A percentile compares a stretch with the other conserved stretches of the same genome.
phyloP scores from a whole-genome alignment of 1,139 yeast genomes.

The Nadsonia starkeyi-henricii region DNA sequence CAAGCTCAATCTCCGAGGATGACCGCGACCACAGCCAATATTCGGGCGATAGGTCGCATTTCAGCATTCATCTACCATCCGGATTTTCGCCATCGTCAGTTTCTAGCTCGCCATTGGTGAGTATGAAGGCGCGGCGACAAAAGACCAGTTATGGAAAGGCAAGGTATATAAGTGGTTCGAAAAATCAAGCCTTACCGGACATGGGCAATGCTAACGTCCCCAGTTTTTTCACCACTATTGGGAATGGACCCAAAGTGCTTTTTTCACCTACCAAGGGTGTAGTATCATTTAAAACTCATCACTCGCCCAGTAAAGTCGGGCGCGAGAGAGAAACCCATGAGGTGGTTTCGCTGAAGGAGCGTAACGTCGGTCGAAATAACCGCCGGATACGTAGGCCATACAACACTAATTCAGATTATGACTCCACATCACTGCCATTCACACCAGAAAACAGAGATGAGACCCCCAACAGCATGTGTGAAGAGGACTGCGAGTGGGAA shows the following conservation, averaged over 20 bases:
- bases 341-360: no score
- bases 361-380: no score
- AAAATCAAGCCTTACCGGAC: not conserved
- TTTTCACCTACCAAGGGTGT: not conserved
- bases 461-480: no score
- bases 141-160: not conserved
- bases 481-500: no score
- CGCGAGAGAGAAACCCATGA: no score
- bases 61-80: not conserved
- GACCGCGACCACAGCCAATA: not conserved
- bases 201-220: not conserved
- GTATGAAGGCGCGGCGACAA: not conserved
- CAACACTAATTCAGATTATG: not conserved
- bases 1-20: no score
- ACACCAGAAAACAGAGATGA: not conserved
- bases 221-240: not conserved
- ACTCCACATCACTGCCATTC: not conserved
- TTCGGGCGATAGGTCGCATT: not conserved
- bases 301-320: not conserved
- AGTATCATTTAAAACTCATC: not conserved
- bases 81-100: not conserved
- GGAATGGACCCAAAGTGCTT: not conserved
- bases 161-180: not conserved
- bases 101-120: not conserved
- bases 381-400: not conserved